phyloP scores from a whole-genome alignment of 305 asterid genomes.

The Stenogyne calaminthoides region DNA sequence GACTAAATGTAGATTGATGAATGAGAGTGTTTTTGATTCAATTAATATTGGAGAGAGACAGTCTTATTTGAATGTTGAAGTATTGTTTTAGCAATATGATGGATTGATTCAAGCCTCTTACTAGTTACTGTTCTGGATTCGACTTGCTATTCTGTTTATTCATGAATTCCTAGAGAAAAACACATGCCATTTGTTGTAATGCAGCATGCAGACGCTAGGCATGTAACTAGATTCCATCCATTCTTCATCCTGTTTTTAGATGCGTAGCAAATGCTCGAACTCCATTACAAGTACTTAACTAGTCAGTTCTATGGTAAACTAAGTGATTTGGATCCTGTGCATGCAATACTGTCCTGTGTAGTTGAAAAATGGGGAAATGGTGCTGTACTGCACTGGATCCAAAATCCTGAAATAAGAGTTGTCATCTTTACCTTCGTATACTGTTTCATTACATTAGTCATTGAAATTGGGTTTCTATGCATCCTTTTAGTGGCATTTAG shows the following conservation, averaged over 20 bases:
- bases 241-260: neutral
- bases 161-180: neutral
- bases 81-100: neutral
- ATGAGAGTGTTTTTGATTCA: neutral
- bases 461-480: no score
- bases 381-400: no score
- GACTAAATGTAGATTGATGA: neutral
- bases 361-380: no score
- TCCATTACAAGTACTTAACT: neutral
- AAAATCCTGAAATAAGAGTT: no score
- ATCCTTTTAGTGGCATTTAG: no score
- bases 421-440: no score
- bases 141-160: neutral
- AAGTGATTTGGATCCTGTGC: no score
- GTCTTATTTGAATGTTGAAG: neutral
- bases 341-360: no score
- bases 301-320: neutral
- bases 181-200: neutral
- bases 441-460: no score
- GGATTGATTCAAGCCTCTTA: constrained; percentile 2
- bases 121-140: neutral
- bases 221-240: neutral
- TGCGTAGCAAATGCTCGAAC: constrained; percentile 11
- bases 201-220: constrained; percentile 2
- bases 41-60: neutral